Conservation (phyloP, 2,329 filamentous ascomycete species). For the Neurospora sp. region DNA sequence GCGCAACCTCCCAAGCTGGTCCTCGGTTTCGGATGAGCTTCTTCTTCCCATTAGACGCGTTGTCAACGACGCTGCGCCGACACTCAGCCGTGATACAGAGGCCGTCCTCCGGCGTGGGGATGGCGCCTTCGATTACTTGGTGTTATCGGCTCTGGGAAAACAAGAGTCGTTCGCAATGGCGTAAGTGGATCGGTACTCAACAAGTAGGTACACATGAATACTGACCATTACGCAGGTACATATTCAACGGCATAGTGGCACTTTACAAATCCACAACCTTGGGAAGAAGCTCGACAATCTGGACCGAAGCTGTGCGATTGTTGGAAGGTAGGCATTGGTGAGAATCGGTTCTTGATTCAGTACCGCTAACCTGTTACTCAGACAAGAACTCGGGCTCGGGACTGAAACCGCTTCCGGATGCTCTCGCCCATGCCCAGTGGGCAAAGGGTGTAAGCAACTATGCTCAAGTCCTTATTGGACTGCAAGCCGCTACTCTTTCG, state of each 20-base stretch:
- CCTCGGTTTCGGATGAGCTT: slow-evolving; percentile 37
- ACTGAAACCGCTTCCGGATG: slow-evolving; percentile 44
- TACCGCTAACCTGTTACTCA: slow-evolving; percentile 2
- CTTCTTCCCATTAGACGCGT: slow-evolving; percentile 46
- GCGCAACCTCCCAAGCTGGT: slow-evolving; percentile 34
- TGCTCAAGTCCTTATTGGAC: slow-evolving; percentile 59
- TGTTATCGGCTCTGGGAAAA: slow-evolving; percentile 51
- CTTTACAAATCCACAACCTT: slow-evolving; percentile 26
- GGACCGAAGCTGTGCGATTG: slow-evolving; percentile 28
- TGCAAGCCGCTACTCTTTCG: slow-evolving; percentile 59
- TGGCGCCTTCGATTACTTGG: slow-evolving; percentile 42
- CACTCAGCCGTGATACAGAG: slow-evolving; percentile 47
- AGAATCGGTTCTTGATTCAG: neutral
- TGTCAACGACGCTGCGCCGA: slow-evolving; percentile 27
- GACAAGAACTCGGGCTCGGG: slow-evolving; percentile 15
- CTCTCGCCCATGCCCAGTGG: slow-evolving; percentile 52
- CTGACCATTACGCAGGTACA: slow-evolving; percentile 32
- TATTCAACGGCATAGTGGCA: slow-evolving; percentile 42
- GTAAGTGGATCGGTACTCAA: slow-evolving; percentile 27
- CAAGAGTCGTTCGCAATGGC: slow-evolving; percentile 46
- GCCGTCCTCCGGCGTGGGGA: slow-evolving; percentile 42
- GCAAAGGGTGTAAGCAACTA: slow-evolving; percentile 56
- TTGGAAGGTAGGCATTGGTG: slow-evolving; percentile 20
- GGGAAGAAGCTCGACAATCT: slow-evolving; percentile 28
- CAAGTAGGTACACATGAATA: neutral